Base-by-base conservation (phyloP, 129 eudicot genomes). In the Pseudognaphalium luteoalbum region DNA sequence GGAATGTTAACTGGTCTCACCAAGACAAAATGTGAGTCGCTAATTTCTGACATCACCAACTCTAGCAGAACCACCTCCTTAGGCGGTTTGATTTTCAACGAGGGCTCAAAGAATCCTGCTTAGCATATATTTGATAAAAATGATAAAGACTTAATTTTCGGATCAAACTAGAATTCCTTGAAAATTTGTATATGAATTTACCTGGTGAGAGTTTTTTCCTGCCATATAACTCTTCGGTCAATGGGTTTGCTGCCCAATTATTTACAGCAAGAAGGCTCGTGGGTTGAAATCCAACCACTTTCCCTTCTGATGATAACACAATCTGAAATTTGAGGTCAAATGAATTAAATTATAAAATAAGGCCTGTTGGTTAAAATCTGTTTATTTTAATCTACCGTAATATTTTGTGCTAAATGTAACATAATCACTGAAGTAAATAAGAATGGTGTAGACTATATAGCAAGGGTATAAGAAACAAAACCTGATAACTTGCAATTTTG, bases 401-500 rank as follows among this genome's bases (percentile, higher is more conserved):
- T 6, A 61, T 30, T 61, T 61, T 61, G 7, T 61, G 66, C 16
- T 28, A 30, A 28, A 4, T 61, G 35, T 25, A 61, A 63, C 3
- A 30, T 5, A 63, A 63, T 29, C 6, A 25, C 30, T 7, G 7
- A 5, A 29, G 2, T 20, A 30, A 44, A 66, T 66, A 66, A 64
- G 22, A 34, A 20, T n/a, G 15, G 12, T 16, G 14, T 68, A 25
- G 28, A 28, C 3, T 69, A 42, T 29, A 22, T 67, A 35, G 22
- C 58, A 69, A 70, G 8, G 25, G 50, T 52, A 47, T 5, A 62
- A 34, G 68, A 50, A 25, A 51, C 74, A 72, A 77, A 74, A 90
- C 98, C 98, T 93, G 96, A 88, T 90, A 93, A 76, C 93, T 90
- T 69, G 93, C 97, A 72, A 88, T 86, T 71, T 90, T 91, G 75